Percentiles rank a stretch among this genome's conserved stretches.
phyloP scores from a whole-genome alignment of 805 yeast genomes.

The Hanseniaspora nectarophila region DNA sequence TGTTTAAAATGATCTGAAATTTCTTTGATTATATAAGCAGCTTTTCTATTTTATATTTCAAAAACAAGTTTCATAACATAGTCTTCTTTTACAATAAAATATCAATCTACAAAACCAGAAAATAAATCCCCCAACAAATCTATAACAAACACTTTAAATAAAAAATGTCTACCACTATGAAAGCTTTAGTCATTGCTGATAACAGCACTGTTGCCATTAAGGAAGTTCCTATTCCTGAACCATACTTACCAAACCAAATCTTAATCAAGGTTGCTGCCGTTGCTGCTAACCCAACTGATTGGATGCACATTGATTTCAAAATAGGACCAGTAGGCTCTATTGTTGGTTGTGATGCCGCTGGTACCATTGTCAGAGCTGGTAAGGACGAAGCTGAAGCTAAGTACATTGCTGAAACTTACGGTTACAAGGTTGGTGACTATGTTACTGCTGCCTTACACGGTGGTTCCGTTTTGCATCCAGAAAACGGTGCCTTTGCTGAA shows the following conservation, averaged over 20 bases:
- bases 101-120: no score
- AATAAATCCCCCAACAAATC: no score
- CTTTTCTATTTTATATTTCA: no score
- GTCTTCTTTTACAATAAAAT: no score
- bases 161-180: constrained; percentile 26
- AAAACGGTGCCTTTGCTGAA: constrained; percentile 50
- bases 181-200: constrained; percentile 34
- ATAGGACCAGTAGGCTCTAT: constrained; percentile 38
- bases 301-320: constrained; percentile 42
- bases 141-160: not conserved
- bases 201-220: constrained; percentile 24
- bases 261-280: constrained; percentile 41
- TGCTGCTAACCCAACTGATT: constrained; percentile 61
- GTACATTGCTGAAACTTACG: constrained; percentile 16
- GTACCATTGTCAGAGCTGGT: constrained; percentile 44
- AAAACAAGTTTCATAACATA: no score
- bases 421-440: constrained; percentile 38
- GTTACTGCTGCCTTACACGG: constrained; percentile 50
- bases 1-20: no score
- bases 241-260: constrained; percentile 28
- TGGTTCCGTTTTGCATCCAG: constrained; percentile 31
- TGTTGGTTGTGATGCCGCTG: constrained; percentile 52
- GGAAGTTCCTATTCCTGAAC: constrained; percentile 27
- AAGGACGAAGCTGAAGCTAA: constrained; percentile 27
- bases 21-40: no score